Percentiles rank a stretch among this genome's conserved stretches.
These are phyloP conservation scores for Noccaea caerulescens DNA, from an alignment of 345 rosid genomes.

Conservation along the genomic window DNA sequence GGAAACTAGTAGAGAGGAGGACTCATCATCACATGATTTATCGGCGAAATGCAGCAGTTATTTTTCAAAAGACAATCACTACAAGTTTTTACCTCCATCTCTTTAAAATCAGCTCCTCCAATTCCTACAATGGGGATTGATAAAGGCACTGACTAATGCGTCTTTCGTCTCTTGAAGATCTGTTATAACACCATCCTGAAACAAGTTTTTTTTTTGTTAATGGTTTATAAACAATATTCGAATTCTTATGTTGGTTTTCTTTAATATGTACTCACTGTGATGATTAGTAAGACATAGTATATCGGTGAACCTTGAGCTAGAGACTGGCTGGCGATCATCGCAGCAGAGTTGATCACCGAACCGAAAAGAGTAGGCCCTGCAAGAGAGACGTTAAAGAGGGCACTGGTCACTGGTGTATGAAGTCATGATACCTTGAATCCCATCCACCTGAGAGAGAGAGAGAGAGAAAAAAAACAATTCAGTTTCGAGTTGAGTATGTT, in stretches of 20 bases:
- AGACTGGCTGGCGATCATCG: slow-evolving; percentile 70
- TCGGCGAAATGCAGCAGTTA: too few relatives aligned
- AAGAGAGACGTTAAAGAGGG: slow-evolving; percentile 85
- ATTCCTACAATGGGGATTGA: slow-evolving; percentile 93
- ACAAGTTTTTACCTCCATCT: slow-evolving; percentile 75
- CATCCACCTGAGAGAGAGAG: slow-evolving; percentile 92
- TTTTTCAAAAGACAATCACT: too few relatives aligned
- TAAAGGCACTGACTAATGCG: slow-evolving; percentile 85
- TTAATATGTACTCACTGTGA: slow-evolving; percentile 63
- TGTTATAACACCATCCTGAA: slow-evolving; percentile 90
- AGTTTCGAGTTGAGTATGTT: not conserved
- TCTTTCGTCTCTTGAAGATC: slow-evolving; percentile 98
- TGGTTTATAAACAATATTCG: slow-evolving; percentile 4
- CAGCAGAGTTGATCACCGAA: slow-evolving; percentile 75
- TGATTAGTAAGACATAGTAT: slow-evolving; percentile 80
- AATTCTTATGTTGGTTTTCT: not conserved
- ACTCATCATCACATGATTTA: too few relatives aligned
- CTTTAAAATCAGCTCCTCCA: slow-evolving; percentile 97
- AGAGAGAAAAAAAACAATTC: not conserved
- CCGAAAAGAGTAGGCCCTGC: slow-evolving; percentile 98
- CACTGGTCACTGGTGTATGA: slow-evolving; percentile 80
- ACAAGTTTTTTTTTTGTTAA: not conserved
- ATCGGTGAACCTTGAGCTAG: slow-evolving; percentile 62
- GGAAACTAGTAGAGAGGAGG: too few relatives aligned
- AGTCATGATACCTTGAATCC: slow-evolving; percentile 83